Base-by-base conservation (phyloP, 345 rosid species). In the Anastatica hierochuntica region DNA sequence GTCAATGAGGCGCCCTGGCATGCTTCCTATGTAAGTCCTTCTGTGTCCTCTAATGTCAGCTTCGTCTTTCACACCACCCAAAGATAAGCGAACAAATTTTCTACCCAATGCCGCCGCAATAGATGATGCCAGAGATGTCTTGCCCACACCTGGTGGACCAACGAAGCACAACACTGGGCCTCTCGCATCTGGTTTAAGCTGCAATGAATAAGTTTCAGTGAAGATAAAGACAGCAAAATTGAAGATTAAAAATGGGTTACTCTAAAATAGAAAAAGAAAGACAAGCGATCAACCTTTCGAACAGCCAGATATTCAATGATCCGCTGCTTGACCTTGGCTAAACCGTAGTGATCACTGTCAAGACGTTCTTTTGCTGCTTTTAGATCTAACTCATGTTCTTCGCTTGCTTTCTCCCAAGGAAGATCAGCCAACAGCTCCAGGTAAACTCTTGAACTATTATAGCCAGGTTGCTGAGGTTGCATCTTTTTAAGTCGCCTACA, bases 391-490 rank as follows among this genome's bases (percentile, higher is more conserved):
- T 88, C 95, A 57, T 17, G 79, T 69, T 92, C 95, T 64, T 85
- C 94, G 48, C 84, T 88, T 27, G 88, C 85, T 63, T 77, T 88
- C 67, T 92, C 75, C 98, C 98, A 92, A 20, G 98, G 98, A 43
- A 92, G 80, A 76, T 88, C 98, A 56, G 96, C 95, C 74, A 92
- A 82, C 66, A 92, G 85, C 74, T 92, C 98, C 72, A 92, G 78
- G 73, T 92, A 92, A 58, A 77, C 88, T 46, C 83, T 85, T 72
- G 96, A 92, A 72, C 98, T 92, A 72, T 69, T 92, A 72, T 92
- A 88, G 18, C 98, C 98, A 64, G 98, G 98, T 75, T 92, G 98
- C 69, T 92, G 98, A 36, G 98, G 98, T 72, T 83, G 98, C 98
- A 92, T 88, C 78, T 92, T 92, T 66, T 88, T 88, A 21, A 92